Evolutionary conservation across 108 stramenopile species (phyloP).

Genomic region (Nannochloropsis oceanica): DNA sequence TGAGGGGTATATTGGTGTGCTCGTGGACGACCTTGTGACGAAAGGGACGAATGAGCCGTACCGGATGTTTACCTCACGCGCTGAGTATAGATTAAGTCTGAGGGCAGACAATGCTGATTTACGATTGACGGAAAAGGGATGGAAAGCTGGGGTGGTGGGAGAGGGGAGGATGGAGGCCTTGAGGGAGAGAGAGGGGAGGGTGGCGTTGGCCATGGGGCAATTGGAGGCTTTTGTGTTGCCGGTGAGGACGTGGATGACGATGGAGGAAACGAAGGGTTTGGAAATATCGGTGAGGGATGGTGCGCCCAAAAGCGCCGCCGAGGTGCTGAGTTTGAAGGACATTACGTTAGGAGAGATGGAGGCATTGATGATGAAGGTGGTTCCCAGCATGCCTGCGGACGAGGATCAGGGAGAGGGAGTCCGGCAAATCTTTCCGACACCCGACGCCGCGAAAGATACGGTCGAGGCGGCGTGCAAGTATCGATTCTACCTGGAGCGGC

Average conservation of each 20-base stretch:
- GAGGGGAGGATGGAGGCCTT: constrained; percentile 59
- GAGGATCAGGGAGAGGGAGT: constrained; percentile 26
- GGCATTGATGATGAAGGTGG: constrained; percentile 44
- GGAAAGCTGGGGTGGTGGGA: constrained; percentile 67
- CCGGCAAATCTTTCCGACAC: constrained; percentile 31
- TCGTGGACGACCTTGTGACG: constrained; percentile 93
- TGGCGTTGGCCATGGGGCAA: constrained; percentile 48
- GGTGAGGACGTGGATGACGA: constrained; percentile 45
- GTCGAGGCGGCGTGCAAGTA: constrained; percentile 87
- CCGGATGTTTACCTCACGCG: constrained; percentile 92
- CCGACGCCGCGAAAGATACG: constrained; percentile 53
- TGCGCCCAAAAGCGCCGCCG: constrained; percentile 66
- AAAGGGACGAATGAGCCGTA: constrained; percentile 84
- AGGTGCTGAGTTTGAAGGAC: constrained; percentile 69
- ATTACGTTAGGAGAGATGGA: constrained; percentile 60
- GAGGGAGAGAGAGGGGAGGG: constrained; percentile 51
- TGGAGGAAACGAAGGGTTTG: constrained; percentile 50
- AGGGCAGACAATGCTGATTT: constrained; percentile 91
- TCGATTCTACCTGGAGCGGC: constrained; percentile 57
- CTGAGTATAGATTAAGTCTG: constrained; percentile 68
- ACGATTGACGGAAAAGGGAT: constrained; percentile 71
- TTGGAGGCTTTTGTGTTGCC: constrained; percentile 53
- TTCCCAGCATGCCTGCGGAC: constrained; percentile 16
- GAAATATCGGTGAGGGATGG: constrained; percentile 52
- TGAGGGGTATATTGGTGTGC: constrained; percentile 88